Evolutionary conservation across 345 rosid species (phyloP), one percentile per base, ranked within the genome.

Genomic region (Stellera chamaejasme): DNA sequence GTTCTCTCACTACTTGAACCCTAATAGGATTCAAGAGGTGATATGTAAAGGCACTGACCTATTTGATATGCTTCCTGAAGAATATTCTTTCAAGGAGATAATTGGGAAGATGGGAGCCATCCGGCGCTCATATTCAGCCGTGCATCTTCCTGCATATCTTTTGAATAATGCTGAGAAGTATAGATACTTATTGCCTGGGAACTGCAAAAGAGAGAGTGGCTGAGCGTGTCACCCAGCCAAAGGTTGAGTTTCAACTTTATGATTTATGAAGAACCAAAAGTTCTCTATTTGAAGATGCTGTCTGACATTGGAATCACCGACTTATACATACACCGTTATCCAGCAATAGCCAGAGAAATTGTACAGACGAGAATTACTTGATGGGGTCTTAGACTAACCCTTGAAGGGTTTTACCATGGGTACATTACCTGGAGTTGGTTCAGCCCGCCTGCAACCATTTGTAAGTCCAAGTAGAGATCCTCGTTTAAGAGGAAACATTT

Each of bases 21-120:
- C 85, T 3, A 64, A 77, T 54, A 72, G 98, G 65, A 80, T 88
- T 69, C 98, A 92, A 67, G 85, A 84, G 44, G 80, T 88, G 43
- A 92, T 92, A 48, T 92, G 98, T 62, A 79, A 49, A 71, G 98
- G 98, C 32, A 68, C 78, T 56, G 77, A 88, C 63, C 68, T 92
- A 59, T 92, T 83, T 54, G 98, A 92, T 52, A 86, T 92, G 98
- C 66, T 92, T 52, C 96, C 96, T 2, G 95, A 92, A 68, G 98
- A 85, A 69, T 84, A 88, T 67, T 80, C 98, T 1, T 92, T 92
- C 68, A 79, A 74, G 76, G 96, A 85, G 58, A 88, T 92, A 47
- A 88, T 92, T 4, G 90, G 88, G 74, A 92, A 85, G 75, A 72
- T 88, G 83, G 96, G 96, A 42, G 81, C 90, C 10, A 83, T 92